These are phyloP conservation scores for Trichoderma pleuroti DNA, from an alignment of 2,329 filamentous ascomycete species.

Conservation along the genomic window DNA sequence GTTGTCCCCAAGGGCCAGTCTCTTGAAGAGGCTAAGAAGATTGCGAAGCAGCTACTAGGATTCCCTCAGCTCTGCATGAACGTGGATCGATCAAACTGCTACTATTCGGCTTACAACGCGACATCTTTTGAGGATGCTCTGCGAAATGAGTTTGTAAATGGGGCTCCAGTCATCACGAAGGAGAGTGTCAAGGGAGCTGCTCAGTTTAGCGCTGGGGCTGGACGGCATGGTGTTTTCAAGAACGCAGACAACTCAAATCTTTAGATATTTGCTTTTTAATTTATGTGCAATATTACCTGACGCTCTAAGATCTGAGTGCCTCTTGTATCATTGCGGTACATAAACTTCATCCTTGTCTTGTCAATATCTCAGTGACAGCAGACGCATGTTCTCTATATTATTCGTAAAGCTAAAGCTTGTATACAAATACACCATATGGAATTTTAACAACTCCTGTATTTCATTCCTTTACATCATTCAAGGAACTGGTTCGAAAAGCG, in stretches of 20 bases:
- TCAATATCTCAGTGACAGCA: background rate
- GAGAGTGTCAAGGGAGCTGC: slow-evolving; percentile 9
- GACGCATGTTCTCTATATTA: background rate
- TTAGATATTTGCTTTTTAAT: background rate
- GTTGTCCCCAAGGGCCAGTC: slow-evolving; percentile 49
- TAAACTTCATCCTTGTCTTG: background rate
- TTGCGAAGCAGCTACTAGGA: slow-evolving; percentile 44
- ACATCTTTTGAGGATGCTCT: slow-evolving; percentile 48
- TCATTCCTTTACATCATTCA: background rate
- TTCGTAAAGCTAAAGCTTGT: too few species aligned
- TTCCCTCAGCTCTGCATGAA: slow-evolving; percentile 55
- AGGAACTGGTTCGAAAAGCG: background rate
- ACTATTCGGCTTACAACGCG: slow-evolving; percentile 49
- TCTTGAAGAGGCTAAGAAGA: slow-evolving; percentile 44
- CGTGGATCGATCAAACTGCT: slow-evolving; percentile 44
- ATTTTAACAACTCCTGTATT: background rate
- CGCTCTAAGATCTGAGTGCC: background rate
- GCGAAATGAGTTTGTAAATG: slow-evolving; percentile 38
- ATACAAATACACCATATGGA: too few species aligned
- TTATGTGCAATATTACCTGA: background rate
- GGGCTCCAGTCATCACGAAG: background rate
- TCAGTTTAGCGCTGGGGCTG: slow-evolving; percentile 1
- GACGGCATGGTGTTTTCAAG: slow-evolving; percentile 4
- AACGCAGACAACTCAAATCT: slow-evolving; percentile 12
- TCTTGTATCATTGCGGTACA: background rate